Evolutionary conservation across 192 early-diverging fungal species (phyloP), one percentile per base, ranked within the genome.

Genomic region (Thamnidium elegans): DNA sequence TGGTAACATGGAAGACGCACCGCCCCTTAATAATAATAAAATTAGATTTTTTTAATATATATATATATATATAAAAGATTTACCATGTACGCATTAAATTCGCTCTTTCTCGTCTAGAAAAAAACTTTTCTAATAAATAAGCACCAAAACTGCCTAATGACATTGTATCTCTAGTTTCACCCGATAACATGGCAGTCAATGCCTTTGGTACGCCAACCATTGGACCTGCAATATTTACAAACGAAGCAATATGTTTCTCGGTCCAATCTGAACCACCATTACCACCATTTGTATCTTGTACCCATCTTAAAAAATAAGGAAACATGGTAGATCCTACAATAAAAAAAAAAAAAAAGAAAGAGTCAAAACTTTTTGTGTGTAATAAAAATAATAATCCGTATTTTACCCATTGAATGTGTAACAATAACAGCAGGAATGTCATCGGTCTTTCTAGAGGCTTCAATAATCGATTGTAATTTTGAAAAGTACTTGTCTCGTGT

Each of bases 301-400:
- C 90, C 94, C 94, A 97, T 48, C 89, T 88, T 63, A 95, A 77
- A 74, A 97, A 97, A 69, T 95, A 92, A 45, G 83, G 82, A 31
- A 89, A 76, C 5, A 95, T 81, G 53, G 76, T 78, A 1, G 82
- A 78, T 3, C 87, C 87, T 86, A 26, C 3, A 26, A 26, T 26
- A 26, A 26, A 2, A n/a, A n/a, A n/a, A n/a, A n/a, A n/a, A n/a
- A n/a, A n/a, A n/a, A n/a, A n/a, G n/a, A 26, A 26, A 26, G 26
- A 26, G 26, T 26, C 3, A 26, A 26, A 26, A 26, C 42, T 56
- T 4, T 45, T 48, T 55, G 19, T 66, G 3, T 13, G 9, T 54
- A 7, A 10, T 17, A 15, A 17, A 50, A 26, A 26, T 26, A 26
- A 26, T 26, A 26, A 26, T 26, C 26, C 26, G 26, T 59, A 46